Evolutionary conservation across 2,329 filamentous ascomycete species (phyloP).

Genomic region (Ceratocystis papillata): DNA sequence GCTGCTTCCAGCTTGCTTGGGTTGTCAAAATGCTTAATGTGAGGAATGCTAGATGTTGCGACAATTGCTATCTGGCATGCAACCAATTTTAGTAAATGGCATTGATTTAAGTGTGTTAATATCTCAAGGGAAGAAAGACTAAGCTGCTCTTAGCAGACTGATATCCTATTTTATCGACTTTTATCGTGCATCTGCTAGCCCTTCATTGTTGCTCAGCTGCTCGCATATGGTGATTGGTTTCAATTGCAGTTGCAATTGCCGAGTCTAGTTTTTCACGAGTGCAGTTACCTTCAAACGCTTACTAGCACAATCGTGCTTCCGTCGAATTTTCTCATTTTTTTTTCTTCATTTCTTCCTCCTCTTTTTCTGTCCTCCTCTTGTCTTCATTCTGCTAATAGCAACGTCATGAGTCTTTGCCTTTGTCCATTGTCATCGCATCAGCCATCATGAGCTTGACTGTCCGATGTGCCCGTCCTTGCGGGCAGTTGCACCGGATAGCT

Average conservation of each 20-base stretch:
- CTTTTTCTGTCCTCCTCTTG: background rate
- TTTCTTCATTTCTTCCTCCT: background rate
- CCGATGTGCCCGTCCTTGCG: conserved; percentile 15
- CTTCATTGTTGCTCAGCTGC: background rate
- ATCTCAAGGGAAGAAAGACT: background rate
- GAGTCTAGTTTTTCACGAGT: background rate
- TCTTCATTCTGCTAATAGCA: background rate
- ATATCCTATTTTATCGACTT: background rate
- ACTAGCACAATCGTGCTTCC: background rate
- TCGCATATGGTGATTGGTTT: background rate
- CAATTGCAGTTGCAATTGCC: conserved; percentile 11
- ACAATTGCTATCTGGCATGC: background rate
- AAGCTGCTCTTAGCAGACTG: background rate
- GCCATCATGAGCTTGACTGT: conserved; percentile 22
- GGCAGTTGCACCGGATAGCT: background rate
- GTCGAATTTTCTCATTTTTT: background rate
- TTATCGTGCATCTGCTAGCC: background rate
- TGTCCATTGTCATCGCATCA: background rate
- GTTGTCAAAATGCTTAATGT: background rate
- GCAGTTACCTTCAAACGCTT: background rate
- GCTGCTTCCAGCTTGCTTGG: too few species aligned
- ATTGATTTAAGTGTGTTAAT: background rate
- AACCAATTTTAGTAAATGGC: background rate
- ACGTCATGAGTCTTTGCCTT: conserved; percentile 12
- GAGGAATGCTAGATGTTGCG: background rate